Conservation (phyloP, 805 yeast species). For the Candida manassasensis region DNA sequence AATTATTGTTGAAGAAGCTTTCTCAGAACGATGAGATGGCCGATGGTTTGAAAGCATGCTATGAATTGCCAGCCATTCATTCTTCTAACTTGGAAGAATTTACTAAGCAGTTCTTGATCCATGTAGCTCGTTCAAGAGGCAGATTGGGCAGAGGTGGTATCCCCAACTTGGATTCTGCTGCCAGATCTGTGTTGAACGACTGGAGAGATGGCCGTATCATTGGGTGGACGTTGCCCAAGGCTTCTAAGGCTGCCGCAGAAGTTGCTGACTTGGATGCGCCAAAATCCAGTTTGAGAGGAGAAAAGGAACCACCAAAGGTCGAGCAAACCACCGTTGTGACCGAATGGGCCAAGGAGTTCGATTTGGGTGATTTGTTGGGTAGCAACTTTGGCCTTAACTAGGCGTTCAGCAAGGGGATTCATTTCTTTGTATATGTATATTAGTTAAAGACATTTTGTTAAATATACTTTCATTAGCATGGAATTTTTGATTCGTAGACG, state of each 20-base stretch:
- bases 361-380: slow-evolving; percentile 73
- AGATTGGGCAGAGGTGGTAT: slow-evolving; percentile 90
- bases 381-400: slow-evolving; percentile 35
- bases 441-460: background rate
- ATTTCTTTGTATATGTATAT: background rate
- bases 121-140: slow-evolving; percentile 89
- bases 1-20: slow-evolving; percentile 69
- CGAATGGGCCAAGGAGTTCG: slow-evolving; percentile 92
- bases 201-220: slow-evolving; percentile 96
- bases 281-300: slow-evolving; percentile 37
- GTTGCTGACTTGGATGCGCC: slow-evolving; percentile 27
- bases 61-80: slow-evolving; percentile 77
- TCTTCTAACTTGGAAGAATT: slow-evolving; percentile 68
- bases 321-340: slow-evolving; percentile 78
- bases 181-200: slow-evolving; percentile 75
- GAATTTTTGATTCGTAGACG: no score
- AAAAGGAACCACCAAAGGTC: slow-evolving; percentile 43
- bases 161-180: slow-evolving; percentile 85
- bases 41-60: slow-evolving; percentile 65
- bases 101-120: slow-evolving; percentile 82
- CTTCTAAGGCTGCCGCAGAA: slow-evolving; percentile 37
- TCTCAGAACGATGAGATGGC: slow-evolving; percentile 74
- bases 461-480: background rate
- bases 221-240: slow-evolving; percentile 82
- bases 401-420: background rate